Evolutionary conservation across 176 grass and related monocot genomes (phyloP).

Genomic region (Rhynchospora tenuis): DNA sequence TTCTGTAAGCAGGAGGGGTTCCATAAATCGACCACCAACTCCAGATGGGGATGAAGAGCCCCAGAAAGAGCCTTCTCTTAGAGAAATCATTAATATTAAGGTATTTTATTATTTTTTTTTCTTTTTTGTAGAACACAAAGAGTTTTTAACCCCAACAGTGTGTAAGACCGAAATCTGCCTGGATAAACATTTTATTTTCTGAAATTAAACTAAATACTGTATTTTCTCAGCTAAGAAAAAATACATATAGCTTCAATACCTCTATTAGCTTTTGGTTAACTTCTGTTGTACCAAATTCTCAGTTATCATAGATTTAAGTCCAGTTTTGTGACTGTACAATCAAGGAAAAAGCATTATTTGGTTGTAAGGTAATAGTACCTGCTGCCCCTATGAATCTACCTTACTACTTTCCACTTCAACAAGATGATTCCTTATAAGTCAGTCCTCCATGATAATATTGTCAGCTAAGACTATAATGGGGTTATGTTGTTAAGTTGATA

Average conservation of each 20-base stretch:
- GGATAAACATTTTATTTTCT: neutral
- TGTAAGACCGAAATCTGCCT: neutral
- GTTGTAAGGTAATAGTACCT: neutral
- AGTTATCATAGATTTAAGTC: neutral
- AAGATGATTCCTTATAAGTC: neutral
- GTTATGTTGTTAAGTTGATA: slow-evolving; percentile 75
- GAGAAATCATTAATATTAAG: slow-evolving; percentile 93
- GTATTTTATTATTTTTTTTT: slow-evolving; percentile 21
- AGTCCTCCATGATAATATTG: neutral
- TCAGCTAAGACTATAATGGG: slow-evolving; percentile 4
- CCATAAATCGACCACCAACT: slow-evolving; percentile 89
- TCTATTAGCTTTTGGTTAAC: neutral
- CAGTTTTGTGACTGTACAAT: neutral
- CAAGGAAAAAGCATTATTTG: neutral
- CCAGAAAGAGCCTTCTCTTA: slow-evolving; percentile 62
- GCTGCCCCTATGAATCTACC: neutral
- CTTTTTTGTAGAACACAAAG: neutral
- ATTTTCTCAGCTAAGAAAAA: neutral
- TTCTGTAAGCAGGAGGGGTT: slow-evolving; percentile 64
- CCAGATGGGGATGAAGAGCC: slow-evolving; percentile 56
- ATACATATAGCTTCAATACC: neutral
- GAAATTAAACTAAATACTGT: neutral
- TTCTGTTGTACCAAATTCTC: neutral
- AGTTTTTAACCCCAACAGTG: neutral
- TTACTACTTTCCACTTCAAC: neutral